A percentile compares a stretch with the other conserved stretches of the same genome.
These are phyloP conservation scores for Alternaria alternata DNA, from an alignment of 2,329 filamentous ascomycete species.

Conservation along the genomic window DNA sequence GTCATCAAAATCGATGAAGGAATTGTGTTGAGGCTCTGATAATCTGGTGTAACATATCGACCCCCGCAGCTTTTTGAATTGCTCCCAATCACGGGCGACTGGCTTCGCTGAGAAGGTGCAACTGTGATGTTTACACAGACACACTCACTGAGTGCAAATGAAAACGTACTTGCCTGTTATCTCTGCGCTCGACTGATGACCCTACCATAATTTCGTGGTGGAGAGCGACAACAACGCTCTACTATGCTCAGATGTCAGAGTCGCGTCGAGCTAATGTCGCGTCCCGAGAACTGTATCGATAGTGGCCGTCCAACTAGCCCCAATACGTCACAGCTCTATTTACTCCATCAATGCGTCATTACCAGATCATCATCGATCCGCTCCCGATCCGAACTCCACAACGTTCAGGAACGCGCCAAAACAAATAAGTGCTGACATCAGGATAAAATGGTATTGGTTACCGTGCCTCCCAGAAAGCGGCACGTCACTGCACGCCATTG, in stretches of 20 bases:
- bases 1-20: not conserved
- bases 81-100: not conserved
- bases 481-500: conserved; percentile 19
- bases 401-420: conserved; percentile 9
- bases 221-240: not conserved
- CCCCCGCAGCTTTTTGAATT: not conserved
- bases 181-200: not conserved
- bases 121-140: not conserved
- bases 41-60: not conserved
- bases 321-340: not conserved
- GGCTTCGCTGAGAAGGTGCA: not conserved
- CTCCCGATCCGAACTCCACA: conserved; percentile 20
- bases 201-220: not conserved
- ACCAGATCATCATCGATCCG: conserved; percentile 17
- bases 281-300: conserved; percentile 7
- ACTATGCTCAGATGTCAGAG: not conserved
- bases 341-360: conserved; percentile 31
- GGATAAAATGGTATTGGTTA: conserved; percentile 26
- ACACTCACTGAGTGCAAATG: not conserved
- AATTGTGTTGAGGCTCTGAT: not conserved
- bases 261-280: not conserved
- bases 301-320: not conserved
- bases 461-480: not conserved
- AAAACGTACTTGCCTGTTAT: not conserved
- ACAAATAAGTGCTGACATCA: conserved; percentile 38